Conservation (phyloP, 371 early-diverging fungal species). For the Thermomucor indicae-seudaticae region DNA sequence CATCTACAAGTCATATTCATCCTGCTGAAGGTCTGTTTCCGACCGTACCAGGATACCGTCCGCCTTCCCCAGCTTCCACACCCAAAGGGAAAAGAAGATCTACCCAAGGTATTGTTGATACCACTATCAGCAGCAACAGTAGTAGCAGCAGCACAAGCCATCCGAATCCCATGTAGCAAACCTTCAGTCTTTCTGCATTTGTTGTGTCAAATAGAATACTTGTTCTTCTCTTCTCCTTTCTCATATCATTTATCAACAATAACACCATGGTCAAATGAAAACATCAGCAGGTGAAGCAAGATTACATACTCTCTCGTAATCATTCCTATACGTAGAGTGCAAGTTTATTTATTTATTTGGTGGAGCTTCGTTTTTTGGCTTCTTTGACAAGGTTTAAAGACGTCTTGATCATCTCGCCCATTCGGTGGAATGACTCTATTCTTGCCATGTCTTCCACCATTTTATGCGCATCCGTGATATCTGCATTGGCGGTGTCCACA, state of each 20-base stretch:
- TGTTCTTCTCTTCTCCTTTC: too few species aligned
- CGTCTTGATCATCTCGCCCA: conserved; percentile 20
- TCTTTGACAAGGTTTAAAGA: conserved; percentile 9
- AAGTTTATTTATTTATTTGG: too few species aligned
- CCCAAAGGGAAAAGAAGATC: conserved; percentile 21
- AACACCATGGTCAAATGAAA: too few species aligned
- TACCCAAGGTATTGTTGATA: background rate
- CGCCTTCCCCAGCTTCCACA: conserved; percentile 41
- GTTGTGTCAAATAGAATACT: too few species aligned
- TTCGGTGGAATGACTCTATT: conserved; percentile 23
- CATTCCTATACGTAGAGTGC: too few species aligned
- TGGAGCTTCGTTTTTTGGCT: conserved; percentile 1
- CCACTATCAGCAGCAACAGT: too few species aligned
- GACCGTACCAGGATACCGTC: conserved; percentile 19
- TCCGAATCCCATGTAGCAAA: too few species aligned
- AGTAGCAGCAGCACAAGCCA: background rate
- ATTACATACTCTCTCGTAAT: too few species aligned
- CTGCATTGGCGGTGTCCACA: conserved; percentile 21
- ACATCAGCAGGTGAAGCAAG: too few species aligned
- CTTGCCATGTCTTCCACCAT: conserved; percentile 18
- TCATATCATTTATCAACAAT: too few species aligned
- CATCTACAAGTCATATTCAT: conserved; percentile 1
- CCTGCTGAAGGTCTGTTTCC: background rate
- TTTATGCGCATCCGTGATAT: conserved; percentile 27
- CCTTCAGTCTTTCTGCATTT: too few species aligned